phyloP scores from a whole-genome alignment of 148 eudicot species.

The Amaranthus palmeri region DNA sequence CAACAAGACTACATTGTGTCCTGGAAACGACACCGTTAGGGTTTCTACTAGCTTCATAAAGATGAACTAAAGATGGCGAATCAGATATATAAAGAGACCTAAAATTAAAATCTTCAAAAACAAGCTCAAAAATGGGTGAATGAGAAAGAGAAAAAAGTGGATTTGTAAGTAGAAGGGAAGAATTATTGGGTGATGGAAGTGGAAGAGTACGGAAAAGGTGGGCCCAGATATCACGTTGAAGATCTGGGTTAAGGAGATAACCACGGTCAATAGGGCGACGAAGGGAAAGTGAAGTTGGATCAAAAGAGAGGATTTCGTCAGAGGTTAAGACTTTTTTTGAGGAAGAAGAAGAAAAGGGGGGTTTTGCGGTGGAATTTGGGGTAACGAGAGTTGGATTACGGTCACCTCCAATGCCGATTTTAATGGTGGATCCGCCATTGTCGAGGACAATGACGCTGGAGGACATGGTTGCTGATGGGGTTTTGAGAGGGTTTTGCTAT shows the following conservation, averaged over 20 bases:
- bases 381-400: conserved; percentile 56
- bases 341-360: conserved; percentile 42
- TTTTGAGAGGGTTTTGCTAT: background rate
- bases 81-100: conserved; percentile 57
- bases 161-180: conserved; percentile 68
- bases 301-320: conserved; percentile 49
- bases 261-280: conserved; percentile 94
- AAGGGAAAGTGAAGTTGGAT: conserved; percentile 78
- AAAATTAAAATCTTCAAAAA: conserved; percentile 78
- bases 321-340: conserved; percentile 50
- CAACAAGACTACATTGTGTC: conserved; percentile 70
- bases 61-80: conserved; percentile 56
- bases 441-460: conserved; percentile 70
- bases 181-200: conserved; percentile 26
- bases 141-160: conserved; percentile 55
- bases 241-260: conserved; percentile 74
- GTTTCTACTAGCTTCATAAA: conserved; percentile 60
- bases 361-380: conserved; percentile 75
- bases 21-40: conserved; percentile 62
- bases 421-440: conserved; percentile 83
- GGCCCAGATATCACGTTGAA: conserved; percentile 74
- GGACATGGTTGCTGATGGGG: conserved; percentile 28
- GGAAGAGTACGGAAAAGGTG: conserved; percentile 57
- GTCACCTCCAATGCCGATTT: conserved; percentile 86
- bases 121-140: conserved; percentile 55